A percentile compares a stretch with the other conserved stretches of the same genome.
Conservation (phyloP, 1,139 yeast genomes). For the Debaryomyces robertsiae region DNA sequence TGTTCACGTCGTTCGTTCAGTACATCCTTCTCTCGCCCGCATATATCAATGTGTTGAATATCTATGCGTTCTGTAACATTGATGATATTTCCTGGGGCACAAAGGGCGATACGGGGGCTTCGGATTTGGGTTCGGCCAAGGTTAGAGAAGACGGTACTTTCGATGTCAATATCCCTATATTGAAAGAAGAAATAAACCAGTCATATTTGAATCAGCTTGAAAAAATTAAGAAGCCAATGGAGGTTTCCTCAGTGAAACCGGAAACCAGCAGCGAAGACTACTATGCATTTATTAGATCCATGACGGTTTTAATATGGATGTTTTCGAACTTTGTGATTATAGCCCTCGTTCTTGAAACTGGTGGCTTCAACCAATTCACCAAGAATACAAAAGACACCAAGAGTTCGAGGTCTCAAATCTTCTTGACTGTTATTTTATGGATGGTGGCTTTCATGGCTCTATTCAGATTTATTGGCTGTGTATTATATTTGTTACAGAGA, state of each 20-base stretch:
- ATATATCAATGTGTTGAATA: slow-evolving; percentile 50
- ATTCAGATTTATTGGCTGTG: slow-evolving; percentile 70
- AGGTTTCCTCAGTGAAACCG: slow-evolving; percentile 30
- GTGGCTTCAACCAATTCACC: slow-evolving; percentile 53
- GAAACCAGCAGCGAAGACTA: slow-evolving; percentile 61
- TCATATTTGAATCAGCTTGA: slow-evolving; percentile 64
- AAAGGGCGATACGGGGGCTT: slow-evolving; percentile 50
- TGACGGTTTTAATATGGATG: slow-evolving; percentile 81
- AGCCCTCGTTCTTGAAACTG: slow-evolving; percentile 72
- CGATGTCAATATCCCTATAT: slow-evolving; percentile 72
- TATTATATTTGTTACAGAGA: slow-evolving; percentile 54
- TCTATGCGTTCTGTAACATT: slow-evolving; percentile 53
- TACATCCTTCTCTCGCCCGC: slow-evolving; percentile 51
- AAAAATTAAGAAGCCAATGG: slow-evolving; percentile 53
- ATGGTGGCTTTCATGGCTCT: slow-evolving; percentile 79
- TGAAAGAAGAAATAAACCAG: slow-evolving; percentile 60
- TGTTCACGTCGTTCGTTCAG: slow-evolving; percentile 51
- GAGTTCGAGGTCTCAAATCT: slow-evolving; percentile 41
- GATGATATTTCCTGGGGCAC: slow-evolving; percentile 58
- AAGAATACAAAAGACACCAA: slow-evolving; percentile 19
- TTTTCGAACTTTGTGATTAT: slow-evolving; percentile 70
- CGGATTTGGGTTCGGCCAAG: slow-evolving; percentile 56
- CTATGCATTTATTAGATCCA: slow-evolving; percentile 77
- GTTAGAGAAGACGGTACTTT: slow-evolving; percentile 66
- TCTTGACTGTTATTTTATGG: slow-evolving; percentile 77